These are phyloP conservation scores for Metarhizium rileyi DNA, from an alignment of 2,329 filamentous ascomycete species.

Conservation along the genomic window DNA sequence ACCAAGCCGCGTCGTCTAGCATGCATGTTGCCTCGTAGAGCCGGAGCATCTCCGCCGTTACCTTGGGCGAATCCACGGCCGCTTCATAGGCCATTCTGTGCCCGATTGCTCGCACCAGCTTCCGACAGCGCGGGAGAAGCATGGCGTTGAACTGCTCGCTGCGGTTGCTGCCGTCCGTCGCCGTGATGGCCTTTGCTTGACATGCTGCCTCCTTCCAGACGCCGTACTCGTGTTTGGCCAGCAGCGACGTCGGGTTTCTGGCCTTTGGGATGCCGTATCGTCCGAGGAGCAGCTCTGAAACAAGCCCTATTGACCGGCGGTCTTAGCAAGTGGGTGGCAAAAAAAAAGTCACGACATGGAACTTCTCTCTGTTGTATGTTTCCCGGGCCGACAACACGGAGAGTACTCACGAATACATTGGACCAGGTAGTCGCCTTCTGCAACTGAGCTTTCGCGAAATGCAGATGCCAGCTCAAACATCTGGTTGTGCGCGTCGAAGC, in stretches of 20 bases:
- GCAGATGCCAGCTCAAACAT: conserved; percentile 12
- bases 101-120: conserved; percentile 15
- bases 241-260: conserved; percentile 6
- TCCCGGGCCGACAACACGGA: no score
- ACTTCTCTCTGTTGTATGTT: no score
- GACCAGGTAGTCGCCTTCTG: neutral
- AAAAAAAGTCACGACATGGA: no score
- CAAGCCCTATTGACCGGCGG: neutral
- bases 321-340: neutral
- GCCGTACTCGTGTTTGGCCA: conserved; percentile 14
- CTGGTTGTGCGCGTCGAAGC: conserved; percentile 16
- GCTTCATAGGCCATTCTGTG: conserved; percentile 22
- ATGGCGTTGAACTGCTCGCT: conserved; percentile 12
- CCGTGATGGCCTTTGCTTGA: conserved; percentile 5
- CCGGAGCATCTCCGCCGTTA: conserved; percentile 4
- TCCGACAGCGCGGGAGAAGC: conserved; percentile 16
- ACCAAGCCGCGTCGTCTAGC: conserved; percentile 9
- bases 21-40: conserved; percentile 10
- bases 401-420: neutral
- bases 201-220: conserved; percentile 14
- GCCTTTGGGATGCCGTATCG: conserved; percentile 14
- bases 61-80: conserved; percentile 1
- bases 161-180: conserved; percentile 8
- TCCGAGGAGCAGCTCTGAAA: conserved; percentile 16
- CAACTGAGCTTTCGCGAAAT: conserved; percentile 8